phyloP scores from a whole-genome alignment of 1,139 yeast genomes.

The Candida sojae region DNA sequence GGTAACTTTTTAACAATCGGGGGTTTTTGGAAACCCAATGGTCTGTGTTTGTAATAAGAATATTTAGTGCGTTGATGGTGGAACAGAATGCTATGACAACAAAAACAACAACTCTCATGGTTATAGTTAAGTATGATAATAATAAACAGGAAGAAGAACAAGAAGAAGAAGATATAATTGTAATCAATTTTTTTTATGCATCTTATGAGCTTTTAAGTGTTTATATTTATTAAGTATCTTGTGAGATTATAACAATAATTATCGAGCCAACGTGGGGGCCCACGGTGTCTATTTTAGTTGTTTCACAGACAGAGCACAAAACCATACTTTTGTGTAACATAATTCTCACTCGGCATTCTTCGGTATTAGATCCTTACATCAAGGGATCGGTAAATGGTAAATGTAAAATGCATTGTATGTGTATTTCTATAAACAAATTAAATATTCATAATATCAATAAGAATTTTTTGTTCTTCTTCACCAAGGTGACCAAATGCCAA shows the following conservation, averaged over 20 bases:
- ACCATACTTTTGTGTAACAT: too few relatives aligned
- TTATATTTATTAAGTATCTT: not conserved
- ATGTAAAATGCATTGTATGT: not conserved
- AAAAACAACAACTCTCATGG: not conserved
- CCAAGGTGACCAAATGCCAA: slow-evolving; percentile 17
- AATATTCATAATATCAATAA: slow-evolving; percentile 13
- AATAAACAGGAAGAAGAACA: not conserved
- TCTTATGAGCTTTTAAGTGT: not conserved
- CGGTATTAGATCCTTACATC: too few relatives aligned
- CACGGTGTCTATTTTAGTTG: too few relatives aligned
- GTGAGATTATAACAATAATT: not conserved
- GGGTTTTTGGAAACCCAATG: slow-evolving; percentile 43
- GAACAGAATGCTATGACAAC: slow-evolving; percentile 1
- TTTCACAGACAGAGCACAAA: too few relatives aligned
- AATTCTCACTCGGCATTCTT: too few relatives aligned
- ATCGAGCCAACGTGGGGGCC: not conserved
- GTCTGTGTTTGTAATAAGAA: slow-evolving; percentile 36
- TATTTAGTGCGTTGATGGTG: slow-evolving; percentile 21
- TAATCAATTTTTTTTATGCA: not conserved
- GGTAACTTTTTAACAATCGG: slow-evolving; percentile 27
- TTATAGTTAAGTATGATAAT: not conserved
- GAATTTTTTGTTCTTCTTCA: slow-evolving; percentile 14
- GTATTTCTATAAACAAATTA: slow-evolving; percentile 3
- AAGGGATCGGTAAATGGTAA: too few relatives aligned
- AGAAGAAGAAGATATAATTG: not conserved